These are phyloP conservation scores for Aspergillus hancockii DNA, from an alignment of 495 filamentous ascomycete species.

Conservation along the genomic window DNA sequence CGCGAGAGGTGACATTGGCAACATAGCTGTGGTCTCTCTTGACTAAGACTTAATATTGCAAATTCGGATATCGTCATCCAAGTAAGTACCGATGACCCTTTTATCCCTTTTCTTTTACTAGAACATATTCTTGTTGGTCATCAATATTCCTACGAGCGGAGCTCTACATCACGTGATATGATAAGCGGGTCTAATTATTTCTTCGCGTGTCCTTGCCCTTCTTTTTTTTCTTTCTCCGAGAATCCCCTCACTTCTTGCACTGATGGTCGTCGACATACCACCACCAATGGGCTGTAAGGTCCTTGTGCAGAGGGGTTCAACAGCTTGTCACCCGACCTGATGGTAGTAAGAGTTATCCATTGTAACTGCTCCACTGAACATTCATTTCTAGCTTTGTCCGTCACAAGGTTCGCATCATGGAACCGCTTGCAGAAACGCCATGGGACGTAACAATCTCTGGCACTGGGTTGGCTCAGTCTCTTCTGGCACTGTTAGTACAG, in stretches of 20 bases:
- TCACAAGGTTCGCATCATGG: conserved; percentile 56
- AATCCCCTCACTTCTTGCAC: conserved; percentile 17
- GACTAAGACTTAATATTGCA: too few species aligned
- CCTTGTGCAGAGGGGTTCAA: conserved; percentile 23
- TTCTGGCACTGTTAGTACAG: conserved; percentile 83
- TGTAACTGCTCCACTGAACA: conserved; percentile 24
- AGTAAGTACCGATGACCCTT: too few species aligned
- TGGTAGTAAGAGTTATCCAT: conserved; percentile 30
- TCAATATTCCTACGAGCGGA: neutral
- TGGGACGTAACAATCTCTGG: conserved; percentile 94
- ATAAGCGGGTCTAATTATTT: conserved; percentile 21
- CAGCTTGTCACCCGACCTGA: conserved; percentile 29
- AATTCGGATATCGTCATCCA: too few species aligned
- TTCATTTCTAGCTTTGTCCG: conserved; percentile 27
- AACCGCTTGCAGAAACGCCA: conserved; percentile 71
- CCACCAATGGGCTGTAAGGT: conserved; percentile 30
- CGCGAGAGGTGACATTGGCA: too few species aligned
- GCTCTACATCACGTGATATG: conserved; percentile 20
- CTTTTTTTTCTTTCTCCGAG: conserved; percentile 14
- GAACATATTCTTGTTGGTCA: neutral
- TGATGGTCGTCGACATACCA: conserved; percentile 17
- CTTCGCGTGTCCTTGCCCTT: conserved; percentile 18
- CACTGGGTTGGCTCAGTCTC: conserved; percentile 85
- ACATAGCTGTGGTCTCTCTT: too few species aligned
- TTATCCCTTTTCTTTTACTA: too few species aligned